Percentiles rank a stretch among this genome's conserved stretches.
Conservation (phyloP, 768 basidiomycete genomes). For the Tricholomella constricta region DNA sequence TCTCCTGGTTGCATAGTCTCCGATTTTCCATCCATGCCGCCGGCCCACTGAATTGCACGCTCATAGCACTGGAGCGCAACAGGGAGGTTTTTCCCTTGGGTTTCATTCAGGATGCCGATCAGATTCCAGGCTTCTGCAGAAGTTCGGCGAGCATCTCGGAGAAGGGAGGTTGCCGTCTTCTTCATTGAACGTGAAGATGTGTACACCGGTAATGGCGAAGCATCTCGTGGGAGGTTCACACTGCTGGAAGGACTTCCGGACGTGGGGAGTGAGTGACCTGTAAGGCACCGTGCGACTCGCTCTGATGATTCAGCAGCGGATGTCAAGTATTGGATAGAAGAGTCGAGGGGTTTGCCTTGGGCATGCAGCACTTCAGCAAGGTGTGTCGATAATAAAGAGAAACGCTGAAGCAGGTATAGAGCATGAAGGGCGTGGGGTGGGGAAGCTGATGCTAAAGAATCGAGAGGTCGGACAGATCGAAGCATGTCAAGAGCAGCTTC, state of each 20-base stretch:
- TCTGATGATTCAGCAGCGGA: slow-evolving; percentile 71
- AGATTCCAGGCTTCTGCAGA: slow-evolving; percentile 79
- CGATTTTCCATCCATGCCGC: slow-evolving; percentile 38
- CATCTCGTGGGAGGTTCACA: slow-evolving; percentile 21
- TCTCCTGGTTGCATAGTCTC: slow-evolving; percentile 46
- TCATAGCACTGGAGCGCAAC: slow-evolving; percentile 64
- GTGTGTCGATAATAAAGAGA: slow-evolving; percentile 72
- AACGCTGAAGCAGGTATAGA: slow-evolving; percentile 69
- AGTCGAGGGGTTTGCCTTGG: slow-evolving; percentile 36
- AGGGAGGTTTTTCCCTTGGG: slow-evolving; percentile 34
- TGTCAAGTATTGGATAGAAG: slow-evolving; percentile 57
- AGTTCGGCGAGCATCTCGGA: slow-evolving; percentile 70
- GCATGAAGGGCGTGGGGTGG: slow-evolving; percentile 64
- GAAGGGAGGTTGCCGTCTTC: slow-evolving; percentile 54
- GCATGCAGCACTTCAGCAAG: slow-evolving; percentile 72
- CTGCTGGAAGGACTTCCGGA: slow-evolving; percentile 34
- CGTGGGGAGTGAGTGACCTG: slow-evolving; percentile 39
- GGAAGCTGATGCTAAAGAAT: slow-evolving; percentile 43
- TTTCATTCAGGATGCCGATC: slow-evolving; percentile 65
- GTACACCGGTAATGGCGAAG: slow-evolving; percentile 45
- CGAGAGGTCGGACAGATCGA: slow-evolving; percentile 51
- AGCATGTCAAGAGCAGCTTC: slow-evolving; percentile 57
- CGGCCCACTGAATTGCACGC: slow-evolving; percentile 71
- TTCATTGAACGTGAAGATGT: slow-evolving; percentile 50
- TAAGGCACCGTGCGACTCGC: slow-evolving; percentile 57